phyloP scores from a whole-genome alignment of 1,284 basidiomycete species.

The Irpex rosettiformis region DNA sequence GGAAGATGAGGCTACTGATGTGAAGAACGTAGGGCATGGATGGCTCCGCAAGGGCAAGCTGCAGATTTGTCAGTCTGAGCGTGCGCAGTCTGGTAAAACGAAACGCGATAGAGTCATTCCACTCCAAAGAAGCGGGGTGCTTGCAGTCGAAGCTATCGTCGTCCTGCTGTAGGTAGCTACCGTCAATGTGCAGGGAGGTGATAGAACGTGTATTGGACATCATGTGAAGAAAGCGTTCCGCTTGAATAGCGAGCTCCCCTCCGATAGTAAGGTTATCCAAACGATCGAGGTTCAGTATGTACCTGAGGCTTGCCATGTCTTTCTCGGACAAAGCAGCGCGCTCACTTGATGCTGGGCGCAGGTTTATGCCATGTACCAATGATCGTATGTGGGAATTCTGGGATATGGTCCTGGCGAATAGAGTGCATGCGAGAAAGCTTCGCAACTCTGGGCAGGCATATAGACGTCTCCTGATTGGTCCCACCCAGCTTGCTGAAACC shows the following conservation, averaged over 20 bases:
- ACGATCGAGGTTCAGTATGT: slow-evolving; percentile 39
- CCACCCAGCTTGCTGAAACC: slow-evolving; percentile 46
- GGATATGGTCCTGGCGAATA: slow-evolving; percentile 40
- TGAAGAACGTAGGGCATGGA: slow-evolving; percentile 32
- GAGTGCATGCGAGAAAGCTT: slow-evolving; percentile 38
- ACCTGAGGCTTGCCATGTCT: slow-evolving; percentile 36
- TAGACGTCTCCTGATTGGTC: slow-evolving; percentile 40
- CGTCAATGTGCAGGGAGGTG: slow-evolving; percentile 44
- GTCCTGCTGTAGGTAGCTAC: slow-evolving; percentile 21
- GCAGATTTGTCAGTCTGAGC: slow-evolving; percentile 39
- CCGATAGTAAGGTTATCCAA: slow-evolving; percentile 41
- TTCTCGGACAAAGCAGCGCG: slow-evolving; percentile 21
- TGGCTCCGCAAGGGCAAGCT: slow-evolving; percentile 39
- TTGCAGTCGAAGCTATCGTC: slow-evolving; percentile 8
- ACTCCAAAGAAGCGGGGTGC: slow-evolving; percentile 23
- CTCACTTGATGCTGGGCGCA: slow-evolving; percentile 31
- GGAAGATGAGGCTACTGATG: slow-evolving; percentile 37
- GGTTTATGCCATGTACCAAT: slow-evolving; percentile 40
- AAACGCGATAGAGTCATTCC: slow-evolving; percentile 30
- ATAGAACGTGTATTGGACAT: slow-evolving; percentile 38
- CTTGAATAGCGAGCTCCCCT: slow-evolving; percentile 41
- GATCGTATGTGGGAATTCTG: slow-evolving; percentile 33
- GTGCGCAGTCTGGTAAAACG: slow-evolving; percentile 25
- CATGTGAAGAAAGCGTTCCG: slow-evolving; percentile 43
- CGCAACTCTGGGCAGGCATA: slow-evolving; percentile 41